Conservation (phyloP, 352 stramenopile species). For the Phytophthora megakarya region DNA sequence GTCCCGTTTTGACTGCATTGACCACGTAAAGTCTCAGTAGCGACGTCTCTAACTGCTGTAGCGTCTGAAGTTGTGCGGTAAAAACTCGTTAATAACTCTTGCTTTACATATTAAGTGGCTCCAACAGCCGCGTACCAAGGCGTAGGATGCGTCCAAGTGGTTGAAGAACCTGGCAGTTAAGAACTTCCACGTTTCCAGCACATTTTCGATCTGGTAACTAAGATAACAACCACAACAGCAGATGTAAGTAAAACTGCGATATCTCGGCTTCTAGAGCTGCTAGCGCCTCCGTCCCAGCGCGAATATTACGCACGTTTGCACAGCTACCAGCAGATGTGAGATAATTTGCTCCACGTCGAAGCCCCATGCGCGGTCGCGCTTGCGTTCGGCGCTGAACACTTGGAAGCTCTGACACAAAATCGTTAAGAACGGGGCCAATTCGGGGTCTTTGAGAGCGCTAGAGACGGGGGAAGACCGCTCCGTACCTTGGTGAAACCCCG, state of each 20-base stretch:
- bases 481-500: slow-evolving; percentile 78
- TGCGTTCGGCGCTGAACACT: slow-evolving; percentile 71
- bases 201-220: slow-evolving; percentile 78
- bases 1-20: slow-evolving; percentile 73
- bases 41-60: slow-evolving; percentile 69
- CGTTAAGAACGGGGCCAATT: slow-evolving; percentile 15
- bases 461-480: not conserved
- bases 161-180: slow-evolving; percentile 81
- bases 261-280: slow-evolving; percentile 11
- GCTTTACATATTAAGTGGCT: too few relatives aligned
- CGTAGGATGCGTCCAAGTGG: slow-evolving; percentile 76
- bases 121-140: slow-evolving; percentile 39
- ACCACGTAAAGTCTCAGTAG: slow-evolving; percentile 78
- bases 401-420: slow-evolving; percentile 65
- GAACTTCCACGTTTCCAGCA: slow-evolving; percentile 84
- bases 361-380: slow-evolving; percentile 68
- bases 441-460: not conserved
- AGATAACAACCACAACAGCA: slow-evolving; percentile 4
- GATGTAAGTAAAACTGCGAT: slow-evolving; percentile 6
- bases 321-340: slow-evolving; percentile 57
- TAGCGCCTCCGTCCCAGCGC: not conserved
- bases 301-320: slow-evolving; percentile 51
- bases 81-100: slow-evolving; percentile 5
- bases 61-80: slow-evolving; percentile 40
- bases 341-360: slow-evolving; percentile 86